phyloP scores from a whole-genome alignment of 768 basidiomycete species.

The Hortiboletus flavorubellus region DNA sequence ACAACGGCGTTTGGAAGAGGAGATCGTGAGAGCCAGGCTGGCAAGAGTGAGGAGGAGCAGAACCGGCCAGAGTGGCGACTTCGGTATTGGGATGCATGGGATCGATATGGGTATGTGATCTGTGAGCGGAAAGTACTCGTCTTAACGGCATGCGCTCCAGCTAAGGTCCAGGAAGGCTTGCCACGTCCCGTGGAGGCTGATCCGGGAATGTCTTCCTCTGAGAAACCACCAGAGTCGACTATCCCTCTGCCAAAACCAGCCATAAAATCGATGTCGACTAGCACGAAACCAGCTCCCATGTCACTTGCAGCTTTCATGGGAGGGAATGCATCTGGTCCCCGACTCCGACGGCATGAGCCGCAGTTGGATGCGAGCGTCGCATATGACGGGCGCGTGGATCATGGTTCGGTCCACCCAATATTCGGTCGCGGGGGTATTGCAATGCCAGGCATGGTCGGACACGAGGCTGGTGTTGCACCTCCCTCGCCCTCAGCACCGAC shows the following conservation, averaged over 20 bases:
- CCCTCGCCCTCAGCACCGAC: conserved; percentile 8
- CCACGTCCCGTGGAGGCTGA: conserved; percentile 12
- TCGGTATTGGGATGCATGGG: conserved; percentile 37
- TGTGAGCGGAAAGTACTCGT: neutral
- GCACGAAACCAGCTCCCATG: conserved; percentile 44
- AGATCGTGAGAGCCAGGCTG: conserved; percentile 48
- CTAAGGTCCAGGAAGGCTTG: conserved; percentile 20
- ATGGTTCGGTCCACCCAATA: conserved; percentile 61
- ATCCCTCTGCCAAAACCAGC: conserved; percentile 12
- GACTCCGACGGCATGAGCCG: conserved; percentile 67
- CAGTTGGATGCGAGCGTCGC: conserved; percentile 66
- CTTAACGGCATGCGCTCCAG: conserved; percentile 12
- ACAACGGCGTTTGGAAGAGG: conserved; percentile 59
- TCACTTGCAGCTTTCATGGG: conserved; percentile 84
- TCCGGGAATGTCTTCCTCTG: conserved; percentile 1
- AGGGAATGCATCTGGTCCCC: conserved; percentile 69
- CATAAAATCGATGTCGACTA: conserved; percentile 8
- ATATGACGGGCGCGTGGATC: conserved; percentile 58
- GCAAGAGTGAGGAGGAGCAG: conserved; percentile 40
- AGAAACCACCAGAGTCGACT: conserved; percentile 3
- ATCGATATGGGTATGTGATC: conserved; percentile 32
- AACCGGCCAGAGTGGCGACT: conserved; percentile 34
- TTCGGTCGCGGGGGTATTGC: conserved; percentile 75
- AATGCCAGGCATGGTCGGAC: conserved; percentile 63
- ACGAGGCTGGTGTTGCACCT: conserved; percentile 4